phyloP scores from a whole-genome alignment of 352 stramenopile species.

The Phytophthora pluvialis region DNA sequence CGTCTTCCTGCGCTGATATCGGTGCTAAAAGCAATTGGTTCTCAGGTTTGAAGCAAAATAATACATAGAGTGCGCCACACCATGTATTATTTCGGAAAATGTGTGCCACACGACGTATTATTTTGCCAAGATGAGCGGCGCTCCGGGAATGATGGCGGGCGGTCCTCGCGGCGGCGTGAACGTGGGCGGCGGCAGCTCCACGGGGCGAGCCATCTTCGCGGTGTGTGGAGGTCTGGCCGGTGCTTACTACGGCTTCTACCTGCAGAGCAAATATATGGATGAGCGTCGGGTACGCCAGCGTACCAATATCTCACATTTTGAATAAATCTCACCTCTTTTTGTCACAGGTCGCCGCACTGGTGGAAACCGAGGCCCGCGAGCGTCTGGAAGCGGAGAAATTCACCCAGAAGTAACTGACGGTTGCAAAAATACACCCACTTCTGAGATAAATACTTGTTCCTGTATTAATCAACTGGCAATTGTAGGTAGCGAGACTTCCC shows the following conservation, averaged over 20 bases:
- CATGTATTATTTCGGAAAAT: neutral
- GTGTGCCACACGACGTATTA: slow-evolving; percentile 19
- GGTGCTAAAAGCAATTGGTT: too few species aligned
- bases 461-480: slow-evolving; percentile 8
- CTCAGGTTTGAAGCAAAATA: too few species aligned
- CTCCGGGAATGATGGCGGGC: slow-evolving; percentile 29
- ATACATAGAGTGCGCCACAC: slow-evolving; percentile 6
- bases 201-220: slow-evolving; percentile 69
- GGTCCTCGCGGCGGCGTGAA: slow-evolving; percentile 52
- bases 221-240: slow-evolving; percentile 70
- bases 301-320: neutral
- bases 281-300: slow-evolving; percentile 58
- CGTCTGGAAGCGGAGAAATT: slow-evolving; percentile 55
- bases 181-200: slow-evolving; percentile 75
- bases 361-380: slow-evolving; percentile 70
- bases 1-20: too few species aligned
- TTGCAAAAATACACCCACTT: slow-evolving; percentile 15
- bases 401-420: slow-evolving; percentile 13
- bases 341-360: slow-evolving; percentile 56
- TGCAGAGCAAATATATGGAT: slow-evolving; percentile 87
- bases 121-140: slow-evolving; percentile 18
- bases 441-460: slow-evolving; percentile 26
- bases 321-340: slow-evolving; percentile 14
- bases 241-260: slow-evolving; percentile 82
- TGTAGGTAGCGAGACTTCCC: slow-evolving; percentile 38